Evolutionary conservation across 495 filamentous ascomycete genomes (phyloP).

Genomic region (Trichoderma virens): DNA sequence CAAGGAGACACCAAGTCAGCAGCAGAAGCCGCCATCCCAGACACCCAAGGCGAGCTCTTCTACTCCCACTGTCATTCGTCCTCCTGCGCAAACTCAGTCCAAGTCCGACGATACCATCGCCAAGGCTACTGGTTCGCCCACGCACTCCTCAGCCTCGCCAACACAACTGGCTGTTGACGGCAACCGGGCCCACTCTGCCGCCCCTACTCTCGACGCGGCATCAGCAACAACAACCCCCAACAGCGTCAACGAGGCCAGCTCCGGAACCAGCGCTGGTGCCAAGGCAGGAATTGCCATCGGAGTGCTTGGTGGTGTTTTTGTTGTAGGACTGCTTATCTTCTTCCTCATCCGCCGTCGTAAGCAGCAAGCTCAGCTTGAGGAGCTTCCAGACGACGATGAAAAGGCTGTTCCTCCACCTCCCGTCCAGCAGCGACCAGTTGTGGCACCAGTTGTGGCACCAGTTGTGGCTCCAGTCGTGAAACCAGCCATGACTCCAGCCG

Average conservation of each 20-base stretch:
- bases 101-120: not conserved
- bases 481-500: no score
- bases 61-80: not conserved
- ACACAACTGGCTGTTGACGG: not conserved
- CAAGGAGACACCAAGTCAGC: not conserved
- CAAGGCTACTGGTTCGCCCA: not conserved
- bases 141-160: not conserved
- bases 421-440: not conserved
- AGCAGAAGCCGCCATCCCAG: not conserved
- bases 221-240: not conserved
- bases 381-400: slow-evolving; percentile 48
- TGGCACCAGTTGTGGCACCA: not conserved
- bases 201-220: not conserved
- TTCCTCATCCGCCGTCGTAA: slow-evolving; percentile 60
- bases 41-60: not conserved
- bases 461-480: no score
- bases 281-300: slow-evolving; percentile 84
- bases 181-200: not conserved
- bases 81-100: not conserved
- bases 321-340: slow-evolving; percentile 55
- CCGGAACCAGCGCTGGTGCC: slow-evolving; percentile 50
- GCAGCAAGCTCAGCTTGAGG: slow-evolving; percentile 39
- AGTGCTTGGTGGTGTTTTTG: slow-evolving; percentile 54
- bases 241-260: slow-evolving; percentile 14
- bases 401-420: slow-evolving; percentile 36